phyloP scores from a whole-genome alignment of 441 rosid genomes.

The Populus hybrid region DNA sequence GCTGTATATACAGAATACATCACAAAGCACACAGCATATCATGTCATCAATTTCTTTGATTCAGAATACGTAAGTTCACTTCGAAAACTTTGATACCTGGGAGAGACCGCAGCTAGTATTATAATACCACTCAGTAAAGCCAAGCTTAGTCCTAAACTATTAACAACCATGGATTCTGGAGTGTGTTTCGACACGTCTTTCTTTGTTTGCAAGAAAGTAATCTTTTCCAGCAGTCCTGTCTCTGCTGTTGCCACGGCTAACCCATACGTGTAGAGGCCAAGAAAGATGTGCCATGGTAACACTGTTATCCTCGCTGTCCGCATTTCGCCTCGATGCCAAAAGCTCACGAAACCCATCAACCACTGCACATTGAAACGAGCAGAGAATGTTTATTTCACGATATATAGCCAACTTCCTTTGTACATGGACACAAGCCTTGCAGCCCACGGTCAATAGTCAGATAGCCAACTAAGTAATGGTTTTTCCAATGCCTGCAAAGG shows the following conservation, averaged over 20 bases:
- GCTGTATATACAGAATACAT: background rate
- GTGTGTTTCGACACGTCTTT: slow-evolving; percentile 39
- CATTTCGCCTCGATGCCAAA: slow-evolving; percentile 81
- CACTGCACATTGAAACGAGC: slow-evolving; percentile 44
- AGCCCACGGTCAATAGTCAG: background rate
- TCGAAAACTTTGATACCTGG: slow-evolving; percentile 31
- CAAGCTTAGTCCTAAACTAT: slow-evolving; percentile 62
- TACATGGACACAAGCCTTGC: background rate
- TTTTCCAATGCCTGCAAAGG: background rate
- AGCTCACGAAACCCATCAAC: slow-evolving; percentile 79
- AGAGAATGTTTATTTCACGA: background rate
- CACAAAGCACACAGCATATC: background rate
- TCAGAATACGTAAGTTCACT: slow-evolving; percentile 40
- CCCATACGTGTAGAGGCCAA: slow-evolving; percentile 82
- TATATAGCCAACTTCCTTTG: background rate
- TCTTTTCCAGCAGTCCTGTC: slow-evolving; percentile 76
- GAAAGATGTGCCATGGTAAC: slow-evolving; percentile 88
- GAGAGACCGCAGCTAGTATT: slow-evolving; percentile 59
- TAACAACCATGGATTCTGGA: slow-evolving; percentile 68
- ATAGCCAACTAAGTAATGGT: background rate
- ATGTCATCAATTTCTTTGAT: slow-evolving; percentile 14
- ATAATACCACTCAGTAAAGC: slow-evolving; percentile 68
- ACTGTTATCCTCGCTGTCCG: slow-evolving; percentile 48
- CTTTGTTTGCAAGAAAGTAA: slow-evolving; percentile 62
- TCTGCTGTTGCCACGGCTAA: slow-evolving; percentile 85